These are phyloP conservation scores for Draba incana DNA, from an alignment of 345 rosid species.

Conservation along the genomic window DNA sequence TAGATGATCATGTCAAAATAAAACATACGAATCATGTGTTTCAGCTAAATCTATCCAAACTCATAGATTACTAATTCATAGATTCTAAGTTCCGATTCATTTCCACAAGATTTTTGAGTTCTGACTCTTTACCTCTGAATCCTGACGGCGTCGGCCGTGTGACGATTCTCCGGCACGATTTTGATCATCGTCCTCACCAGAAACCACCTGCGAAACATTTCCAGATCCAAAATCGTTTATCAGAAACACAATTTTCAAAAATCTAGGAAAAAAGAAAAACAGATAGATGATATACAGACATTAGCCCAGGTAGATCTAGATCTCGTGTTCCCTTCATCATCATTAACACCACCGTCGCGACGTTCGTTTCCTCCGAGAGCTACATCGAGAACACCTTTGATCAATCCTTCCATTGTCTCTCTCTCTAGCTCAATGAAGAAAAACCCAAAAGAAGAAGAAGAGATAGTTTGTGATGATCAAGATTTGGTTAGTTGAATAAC, in stretches of 20 bases:
- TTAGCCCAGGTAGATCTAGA: slow-evolving; percentile 84
- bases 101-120: neutral
- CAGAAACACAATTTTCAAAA: neutral
- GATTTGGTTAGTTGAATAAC: slow-evolving; percentile 26
- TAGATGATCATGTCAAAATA: too few species aligned
- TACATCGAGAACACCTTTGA: slow-evolving; percentile 66
- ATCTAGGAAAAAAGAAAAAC: neutral
- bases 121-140: slow-evolving; percentile 28
- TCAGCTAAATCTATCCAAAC: slow-evolving; percentile 15
- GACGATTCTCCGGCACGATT: slow-evolving; percentile 30
- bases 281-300: slow-evolving; percentile 40
- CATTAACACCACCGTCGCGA: slow-evolving; percentile 20
- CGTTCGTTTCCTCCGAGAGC: slow-evolving; percentile 50
- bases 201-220: slow-evolving; percentile 64
- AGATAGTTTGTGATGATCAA: slow-evolving; percentile 8
- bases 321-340: slow-evolving; percentile 43
- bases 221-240: slow-evolving; percentile 15
- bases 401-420: slow-evolving; percentile 68
- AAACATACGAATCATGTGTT: neutral
- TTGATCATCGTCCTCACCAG: slow-evolving; percentile 52
- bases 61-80: neutral
- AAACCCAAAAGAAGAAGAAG: neutral
- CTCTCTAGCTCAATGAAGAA: neutral
- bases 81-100: neutral
- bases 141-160: slow-evolving; percentile 34